Evolutionary conservation across 2,329 filamentous ascomycete genomes (phyloP).

Genomic region (Ceratocystis colombiana): DNA sequence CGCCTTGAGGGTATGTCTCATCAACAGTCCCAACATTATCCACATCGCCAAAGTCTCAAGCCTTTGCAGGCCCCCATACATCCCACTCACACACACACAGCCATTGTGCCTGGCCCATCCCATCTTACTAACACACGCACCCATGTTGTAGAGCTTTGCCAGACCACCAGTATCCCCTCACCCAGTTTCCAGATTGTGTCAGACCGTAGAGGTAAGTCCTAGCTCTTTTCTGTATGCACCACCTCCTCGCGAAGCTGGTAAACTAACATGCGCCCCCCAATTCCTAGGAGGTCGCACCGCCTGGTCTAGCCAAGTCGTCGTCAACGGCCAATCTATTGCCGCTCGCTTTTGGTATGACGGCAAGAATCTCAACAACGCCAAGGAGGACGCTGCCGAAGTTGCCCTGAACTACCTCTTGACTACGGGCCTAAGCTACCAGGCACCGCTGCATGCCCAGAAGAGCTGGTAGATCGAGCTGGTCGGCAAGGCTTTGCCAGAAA

Average conservation of each 20-base stretch:
- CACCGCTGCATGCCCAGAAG: not conserved
- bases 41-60: too few relatives aligned
- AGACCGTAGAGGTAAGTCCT: constrained; percentile 56
- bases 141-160: constrained; percentile 45
- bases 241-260: not conserved
- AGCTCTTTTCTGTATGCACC: constrained; percentile 21
- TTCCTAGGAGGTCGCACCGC: constrained; percentile 70
- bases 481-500: not conserved
- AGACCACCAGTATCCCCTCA: constrained; percentile 40
- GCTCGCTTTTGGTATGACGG: constrained; percentile 90
- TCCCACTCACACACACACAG: too few relatives aligned
- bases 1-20: constrained; percentile 43
- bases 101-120: too few relatives aligned
- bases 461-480: not conserved
- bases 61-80: too few relatives aligned
- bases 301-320: constrained; percentile 73
- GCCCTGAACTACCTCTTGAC: constrained; percentile 49
- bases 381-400: constrained; percentile 82
- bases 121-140: constrained; percentile 17
- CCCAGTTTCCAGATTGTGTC: constrained; percentile 63
- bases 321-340: constrained; percentile 53
- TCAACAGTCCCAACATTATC: not conserved
- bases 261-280: constrained; percentile 18
- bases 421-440: not conserved
- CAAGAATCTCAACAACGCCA: constrained; percentile 74